These are phyloP conservation scores for Leptographium lundbergii DNA, from an alignment of 2,329 filamentous ascomycete genomes.

Conservation along the genomic window DNA sequence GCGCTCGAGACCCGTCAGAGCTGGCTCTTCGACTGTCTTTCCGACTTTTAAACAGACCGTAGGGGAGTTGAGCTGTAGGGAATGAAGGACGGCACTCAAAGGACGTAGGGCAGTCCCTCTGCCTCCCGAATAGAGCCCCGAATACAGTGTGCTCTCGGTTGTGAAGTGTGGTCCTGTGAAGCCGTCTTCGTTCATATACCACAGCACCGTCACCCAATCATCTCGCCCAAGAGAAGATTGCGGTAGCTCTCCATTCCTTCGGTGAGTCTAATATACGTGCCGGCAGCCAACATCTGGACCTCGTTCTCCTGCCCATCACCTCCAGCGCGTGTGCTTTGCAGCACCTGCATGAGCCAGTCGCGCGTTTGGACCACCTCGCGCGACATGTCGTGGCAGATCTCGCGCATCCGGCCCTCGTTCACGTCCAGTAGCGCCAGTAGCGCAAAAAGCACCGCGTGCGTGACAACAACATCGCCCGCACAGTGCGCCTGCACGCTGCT, in stretches of 20 bases:
- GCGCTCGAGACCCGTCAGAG: no score
- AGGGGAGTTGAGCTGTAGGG: no score
- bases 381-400: constrained; percentile 61
- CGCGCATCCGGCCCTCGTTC: constrained; percentile 58
- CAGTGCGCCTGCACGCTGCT: constrained; percentile 45
- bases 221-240: constrained; percentile 59
- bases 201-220: constrained; percentile 24
- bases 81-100: no score
- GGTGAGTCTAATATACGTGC: constrained; percentile 61
- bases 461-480: constrained; percentile 45
- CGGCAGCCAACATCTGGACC: constrained; percentile 66
- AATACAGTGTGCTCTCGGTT: no score
- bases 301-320: constrained; percentile 59
- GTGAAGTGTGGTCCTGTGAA: no score
- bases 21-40: no score
- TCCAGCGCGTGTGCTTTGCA: constrained; percentile 44
- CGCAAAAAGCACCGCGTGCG: constrained; percentile 65
- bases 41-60: no score
- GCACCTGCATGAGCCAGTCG: constrained; percentile 67
- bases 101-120: no score
- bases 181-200: not conserved
- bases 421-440: constrained; percentile 73
- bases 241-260: constrained; percentile 79
- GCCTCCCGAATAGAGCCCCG: no score
- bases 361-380: constrained; percentile 73